These are phyloP conservation scores for Coelastrella sp. DNA, from an alignment of 139 green algal species.

Conservation along the genomic window DNA sequence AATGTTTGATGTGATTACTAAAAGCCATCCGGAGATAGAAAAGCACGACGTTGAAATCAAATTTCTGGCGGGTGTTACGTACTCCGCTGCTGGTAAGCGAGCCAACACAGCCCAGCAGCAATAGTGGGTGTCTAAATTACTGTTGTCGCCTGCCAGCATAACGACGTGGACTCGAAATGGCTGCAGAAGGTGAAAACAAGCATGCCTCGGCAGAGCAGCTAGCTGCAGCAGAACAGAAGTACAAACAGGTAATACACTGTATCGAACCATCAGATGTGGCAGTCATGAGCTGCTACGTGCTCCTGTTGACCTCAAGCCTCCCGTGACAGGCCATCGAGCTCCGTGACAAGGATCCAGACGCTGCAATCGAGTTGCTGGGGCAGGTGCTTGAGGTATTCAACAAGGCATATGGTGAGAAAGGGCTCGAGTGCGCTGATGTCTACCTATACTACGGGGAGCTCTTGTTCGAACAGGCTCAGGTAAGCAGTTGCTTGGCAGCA, in stretches of 20 bases:
- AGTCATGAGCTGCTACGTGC: no score
- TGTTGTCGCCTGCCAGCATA: no score
- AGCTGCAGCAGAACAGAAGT: background rate
- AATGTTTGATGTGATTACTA: no score
- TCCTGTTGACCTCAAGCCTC: background rate
- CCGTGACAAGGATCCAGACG: slow-evolving; percentile 50
- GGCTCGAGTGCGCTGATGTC: slow-evolving; percentile 45
- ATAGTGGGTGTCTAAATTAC: no score
- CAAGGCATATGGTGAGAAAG: slow-evolving; percentile 50
- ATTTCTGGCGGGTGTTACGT: no score
- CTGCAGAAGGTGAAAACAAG: background rate
- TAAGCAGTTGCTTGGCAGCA: background rate
- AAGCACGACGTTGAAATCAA: no score
- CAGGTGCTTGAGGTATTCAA: slow-evolving; percentile 45
- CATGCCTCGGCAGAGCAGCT: background rate
- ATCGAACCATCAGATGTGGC: background rate
- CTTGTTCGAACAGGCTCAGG: slow-evolving; percentile 56
- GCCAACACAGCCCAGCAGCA: no score
- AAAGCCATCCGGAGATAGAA: no score
- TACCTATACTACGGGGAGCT: slow-evolving; percentile 65
- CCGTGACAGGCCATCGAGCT: slow-evolving; percentile 37
- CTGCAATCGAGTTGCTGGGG: slow-evolving; percentile 45
- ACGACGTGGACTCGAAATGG: background rate
- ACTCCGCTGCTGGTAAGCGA: no score
- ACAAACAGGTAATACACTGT: slow-evolving; percentile 3